These are phyloP conservation scores for Linnemannia exigua DNA, from an alignment of 192 early-diverging fungal species.

Conservation along the genomic window DNA sequence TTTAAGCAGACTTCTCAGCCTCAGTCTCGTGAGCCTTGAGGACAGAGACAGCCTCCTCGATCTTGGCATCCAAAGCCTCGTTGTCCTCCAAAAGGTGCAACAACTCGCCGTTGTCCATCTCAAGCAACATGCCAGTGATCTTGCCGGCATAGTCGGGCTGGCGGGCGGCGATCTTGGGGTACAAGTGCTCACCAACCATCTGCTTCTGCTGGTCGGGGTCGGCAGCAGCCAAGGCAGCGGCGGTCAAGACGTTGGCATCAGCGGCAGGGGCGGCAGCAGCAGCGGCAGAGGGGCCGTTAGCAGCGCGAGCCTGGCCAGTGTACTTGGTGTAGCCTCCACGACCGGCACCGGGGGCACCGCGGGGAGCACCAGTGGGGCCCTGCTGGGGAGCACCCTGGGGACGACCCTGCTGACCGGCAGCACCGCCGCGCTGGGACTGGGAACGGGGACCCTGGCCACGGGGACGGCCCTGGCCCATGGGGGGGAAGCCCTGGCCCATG, in stretches of 20 bases:
- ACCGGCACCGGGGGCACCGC: slow-evolving; percentile 50
- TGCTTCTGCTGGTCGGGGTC: slow-evolving; percentile 94
- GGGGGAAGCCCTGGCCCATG: slow-evolving; percentile 61
- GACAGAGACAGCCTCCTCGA: slow-evolving; percentile 53
- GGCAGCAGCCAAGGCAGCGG: slow-evolving; percentile 86
- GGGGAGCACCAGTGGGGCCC: slow-evolving; percentile 54
- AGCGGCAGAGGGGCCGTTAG: slow-evolving; percentile 56
- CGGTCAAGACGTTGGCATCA: slow-evolving; percentile 67
- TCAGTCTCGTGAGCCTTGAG: slow-evolving; percentile 51
- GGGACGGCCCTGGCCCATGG: slow-evolving; percentile 70
- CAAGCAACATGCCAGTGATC: slow-evolving; percentile 99
- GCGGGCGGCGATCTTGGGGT: slow-evolving; percentile 82
- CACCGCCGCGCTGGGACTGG: slow-evolving; percentile 65
- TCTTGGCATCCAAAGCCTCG: slow-evolving; percentile 64
- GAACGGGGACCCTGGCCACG: slow-evolving; percentile 63
- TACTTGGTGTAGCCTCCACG: slow-evolving; percentile 57
- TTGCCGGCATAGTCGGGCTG: slow-evolving; percentile 90
- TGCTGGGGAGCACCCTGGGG: slow-evolving; percentile 52
- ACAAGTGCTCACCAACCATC: slow-evolving; percentile 96
- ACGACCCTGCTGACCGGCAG: slow-evolving; percentile 58
- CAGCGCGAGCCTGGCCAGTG: slow-evolving; percentile 49
- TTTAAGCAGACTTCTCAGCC: slow-evolving; percentile 45
- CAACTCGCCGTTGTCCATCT: slow-evolving; percentile 98
- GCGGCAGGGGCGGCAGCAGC: slow-evolving; percentile 44
- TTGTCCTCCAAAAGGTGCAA: slow-evolving; percentile 89